Conservation (phyloP, 208 protist genomes). For the Acanthamoeba triangularis region DNA sequence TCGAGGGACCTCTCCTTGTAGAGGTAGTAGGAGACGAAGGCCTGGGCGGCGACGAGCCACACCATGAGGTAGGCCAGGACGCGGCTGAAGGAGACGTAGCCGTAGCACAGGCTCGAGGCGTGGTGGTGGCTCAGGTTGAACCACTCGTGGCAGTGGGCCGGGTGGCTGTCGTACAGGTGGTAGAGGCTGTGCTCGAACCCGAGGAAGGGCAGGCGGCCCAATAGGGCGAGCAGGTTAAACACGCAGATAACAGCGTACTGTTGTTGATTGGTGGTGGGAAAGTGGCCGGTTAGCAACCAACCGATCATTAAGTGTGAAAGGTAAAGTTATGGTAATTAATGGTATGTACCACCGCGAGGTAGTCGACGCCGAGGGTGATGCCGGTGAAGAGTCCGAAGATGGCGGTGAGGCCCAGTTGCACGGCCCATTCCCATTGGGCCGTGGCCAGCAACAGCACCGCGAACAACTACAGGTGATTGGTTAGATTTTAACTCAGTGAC, state of each 20-base stretch:
- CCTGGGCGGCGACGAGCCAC: slow-evolving; percentile 51
- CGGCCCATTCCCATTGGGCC: slow-evolving; percentile 13
- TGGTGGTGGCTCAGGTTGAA: slow-evolving; percentile 41
- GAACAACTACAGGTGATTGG: slow-evolving; percentile 7
- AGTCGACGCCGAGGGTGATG: slow-evolving; percentile 66
- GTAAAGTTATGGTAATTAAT: not conserved
- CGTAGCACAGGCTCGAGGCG: slow-evolving; percentile 69
- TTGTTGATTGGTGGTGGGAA: not conserved
- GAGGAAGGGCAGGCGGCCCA: slow-evolving; percentile 26
- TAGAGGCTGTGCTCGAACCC: slow-evolving; percentile 57
- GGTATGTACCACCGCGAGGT: slow-evolving; percentile 2
- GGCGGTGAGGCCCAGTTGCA: slow-evolving; percentile 34
- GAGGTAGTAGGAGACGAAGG: slow-evolving; percentile 72
- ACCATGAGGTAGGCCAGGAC: slow-evolving; percentile 65
- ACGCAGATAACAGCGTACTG: slow-evolving; percentile 46
- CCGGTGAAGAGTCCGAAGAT: slow-evolving; percentile 61
- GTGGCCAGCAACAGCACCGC: slow-evolving; percentile 48
- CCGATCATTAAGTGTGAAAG: not conserved
- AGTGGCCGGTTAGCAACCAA: not conserved
- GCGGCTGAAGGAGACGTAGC: slow-evolving; percentile 68
- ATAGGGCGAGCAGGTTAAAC: slow-evolving; percentile 52
- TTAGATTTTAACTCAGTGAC: not conserved
- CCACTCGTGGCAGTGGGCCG: slow-evolving; percentile 10
- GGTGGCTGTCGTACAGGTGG: slow-evolving; percentile 5
- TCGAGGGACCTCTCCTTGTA: slow-evolving; percentile 61